A percentile compares a stretch with the other conserved stretches of the same genome.
These are phyloP conservation scores for Atalantia buxifolia DNA, from an alignment of 345 rosid species.

Conservation along the genomic window DNA sequence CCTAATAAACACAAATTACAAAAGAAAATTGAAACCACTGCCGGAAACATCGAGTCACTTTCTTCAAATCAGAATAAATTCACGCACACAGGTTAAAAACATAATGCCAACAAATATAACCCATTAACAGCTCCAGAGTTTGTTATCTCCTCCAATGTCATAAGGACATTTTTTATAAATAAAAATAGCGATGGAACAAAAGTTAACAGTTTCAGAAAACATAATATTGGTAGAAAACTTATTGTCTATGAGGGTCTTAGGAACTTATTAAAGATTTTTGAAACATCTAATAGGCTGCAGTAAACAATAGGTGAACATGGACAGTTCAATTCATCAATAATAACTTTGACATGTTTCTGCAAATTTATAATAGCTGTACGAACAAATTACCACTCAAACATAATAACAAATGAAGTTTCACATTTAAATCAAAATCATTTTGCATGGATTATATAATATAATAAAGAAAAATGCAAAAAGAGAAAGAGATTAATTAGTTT, in stretches of 20 bases:
- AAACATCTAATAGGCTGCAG: not conserved
- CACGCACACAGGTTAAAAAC: not conserved
- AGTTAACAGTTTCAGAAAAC: not conserved
- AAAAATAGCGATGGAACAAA: not conserved
- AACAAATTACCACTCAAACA: not conserved
- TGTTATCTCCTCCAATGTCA: not conserved
- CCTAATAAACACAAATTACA: slow-evolving; percentile 33
- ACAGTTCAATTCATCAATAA: not conserved
- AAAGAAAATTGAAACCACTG: slow-evolving; percentile 6
- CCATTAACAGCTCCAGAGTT: not conserved
- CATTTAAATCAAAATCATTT: not conserved
- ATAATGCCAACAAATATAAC: not conserved
- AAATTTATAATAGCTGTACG: not conserved
- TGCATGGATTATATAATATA: not conserved
- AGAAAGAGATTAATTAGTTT: slow-evolving; percentile 10
- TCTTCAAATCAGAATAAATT: not conserved
- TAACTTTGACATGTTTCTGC: not conserved
- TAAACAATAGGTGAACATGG: not conserved
- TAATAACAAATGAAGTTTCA: not conserved
- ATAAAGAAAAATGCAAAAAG: not conserved
- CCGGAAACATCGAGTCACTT: not conserved
- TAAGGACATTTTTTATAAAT: not conserved
- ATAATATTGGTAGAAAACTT: not conserved
- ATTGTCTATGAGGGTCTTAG: not conserved
- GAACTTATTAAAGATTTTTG: not conserved